Conservation (phyloP, 257 asterid genomes). For the Solanum arcanum region DNA sequence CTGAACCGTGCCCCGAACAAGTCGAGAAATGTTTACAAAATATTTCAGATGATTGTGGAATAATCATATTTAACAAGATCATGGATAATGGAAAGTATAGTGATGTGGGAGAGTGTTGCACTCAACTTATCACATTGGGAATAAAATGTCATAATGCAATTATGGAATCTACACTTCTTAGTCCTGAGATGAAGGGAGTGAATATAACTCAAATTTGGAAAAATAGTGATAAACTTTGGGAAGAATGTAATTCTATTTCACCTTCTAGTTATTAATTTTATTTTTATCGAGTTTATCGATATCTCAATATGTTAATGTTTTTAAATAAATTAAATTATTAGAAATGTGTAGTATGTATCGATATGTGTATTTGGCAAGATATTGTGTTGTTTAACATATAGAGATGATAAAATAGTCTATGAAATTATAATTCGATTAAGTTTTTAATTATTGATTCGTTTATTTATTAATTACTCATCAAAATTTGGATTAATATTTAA, state of each 20-base stretch:
- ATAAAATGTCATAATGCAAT: neutral
- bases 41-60: neutral
- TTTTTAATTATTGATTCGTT: too few species aligned
- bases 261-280: neutral
- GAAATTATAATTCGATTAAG: neutral
- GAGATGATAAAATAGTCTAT: neutral
- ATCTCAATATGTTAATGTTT: fast-evolving
- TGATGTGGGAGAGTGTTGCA: neutral
- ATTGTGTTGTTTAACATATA: neutral
- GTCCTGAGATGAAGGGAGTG: neutral
- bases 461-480: too few species aligned
- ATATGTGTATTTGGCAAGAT: neutral
- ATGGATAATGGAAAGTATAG: neutral
- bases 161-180: neutral
- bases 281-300: too few species aligned
- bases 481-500: too few species aligned
- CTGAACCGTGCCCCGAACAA: neutral
- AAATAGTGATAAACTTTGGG: neutral
- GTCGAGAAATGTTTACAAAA: neutral
- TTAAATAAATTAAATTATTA: too few species aligned
- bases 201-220: neutral
- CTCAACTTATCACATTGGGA: neutral
- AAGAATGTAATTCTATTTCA: neutral
- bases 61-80: neutral
- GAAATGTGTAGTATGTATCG: neutral